A percentile compares a stretch with the other conserved stretches of the same genome.
Evolutionary conservation across 257 asterid species (phyloP).

Genomic region (Oldenlandia corymbosa): DNA sequence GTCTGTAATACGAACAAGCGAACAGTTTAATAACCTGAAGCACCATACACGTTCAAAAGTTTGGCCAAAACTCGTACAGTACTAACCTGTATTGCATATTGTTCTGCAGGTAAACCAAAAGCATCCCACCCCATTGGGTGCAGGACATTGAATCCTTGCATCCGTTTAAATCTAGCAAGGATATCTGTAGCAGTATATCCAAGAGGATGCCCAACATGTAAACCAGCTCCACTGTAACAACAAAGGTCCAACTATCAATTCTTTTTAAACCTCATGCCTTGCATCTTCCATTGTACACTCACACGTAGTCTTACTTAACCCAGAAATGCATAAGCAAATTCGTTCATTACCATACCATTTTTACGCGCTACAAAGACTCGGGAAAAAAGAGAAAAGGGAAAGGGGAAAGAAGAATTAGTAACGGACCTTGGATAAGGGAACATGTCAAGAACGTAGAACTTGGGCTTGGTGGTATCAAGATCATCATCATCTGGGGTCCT

Average conservation of each 20-base stretch:
- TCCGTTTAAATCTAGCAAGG: slow-evolving; percentile 87
- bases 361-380: too few species aligned
- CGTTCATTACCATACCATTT: too few species aligned
- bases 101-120: slow-evolving; percentile 98
- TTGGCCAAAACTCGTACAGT: background rate
- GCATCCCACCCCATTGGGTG: slow-evolving; percentile 99
- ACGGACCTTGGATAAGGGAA: slow-evolving; percentile 93
- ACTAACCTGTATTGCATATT: slow-evolving; percentile 85
- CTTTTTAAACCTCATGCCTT: background rate
- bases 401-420: background rate
- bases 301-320: background rate
- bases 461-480: slow-evolving; percentile 84
- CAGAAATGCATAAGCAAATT: background rate
- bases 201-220: slow-evolving; percentile 98
- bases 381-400: background rate
- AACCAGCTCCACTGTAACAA: slow-evolving; percentile 89
- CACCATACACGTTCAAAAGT: slow-evolving; percentile 1
- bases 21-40: slow-evolving; percentile 11
- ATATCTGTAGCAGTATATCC: slow-evolving; percentile 98
- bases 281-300: background rate
- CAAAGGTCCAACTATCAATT: slow-evolving; percentile 18
- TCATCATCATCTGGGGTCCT: slow-evolving; percentile 89
- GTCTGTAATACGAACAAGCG: slow-evolving; percentile 51
- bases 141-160: slow-evolving; percentile 96
- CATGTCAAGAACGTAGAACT: slow-evolving; percentile 97